Evolutionary conservation across 495 filamentous ascomycete species (phyloP), one percentile per base, ranked within the genome.

Genomic region (Penicillium longicatenatum): DNA sequence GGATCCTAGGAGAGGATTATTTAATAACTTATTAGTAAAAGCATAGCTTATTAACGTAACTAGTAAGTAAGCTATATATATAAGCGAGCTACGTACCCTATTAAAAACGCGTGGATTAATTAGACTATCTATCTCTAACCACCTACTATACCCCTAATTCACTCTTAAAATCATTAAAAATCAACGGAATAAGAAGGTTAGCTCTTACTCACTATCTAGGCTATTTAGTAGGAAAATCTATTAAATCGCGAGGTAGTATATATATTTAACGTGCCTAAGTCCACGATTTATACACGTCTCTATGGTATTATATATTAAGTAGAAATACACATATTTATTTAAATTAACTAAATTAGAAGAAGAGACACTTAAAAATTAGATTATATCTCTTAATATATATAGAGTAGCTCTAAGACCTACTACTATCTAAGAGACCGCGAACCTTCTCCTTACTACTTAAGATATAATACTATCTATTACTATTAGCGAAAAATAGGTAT

Each of bases 331-430:
- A 46, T 46, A 16, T 17, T 45, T 53, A 35, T 48, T 55, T 60
- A 20, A 55, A n/a, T 55, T 37, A 24, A 56, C 48, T 48, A 33
- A 35, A 39, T 58, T 59, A 49, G 31, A 48, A 53, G 39, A 67
- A 47, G 50, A 64, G 51, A 50, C 62, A 65, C 31, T 59, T 54
- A 54, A 44, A 54, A 31, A 55, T 58, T 48, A 43, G 35, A 42
- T 52, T 49, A 37, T 39, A 35, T 37, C 29, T 37, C 26, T 57
- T 53, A 20, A 52, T 58, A 62, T 62, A 33, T 17, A 62, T 62
- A 52, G 53, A 44, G 30, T 52, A 52, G 24, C 33, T 43, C 59
- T 45, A 45, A 16, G 16, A 39, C 16, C 35, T 39, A 12, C 2
- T 3, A 39, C 16, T 12, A n/a, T 39, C 2, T 39, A 39, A 39